A percentile compares a stretch with the other conserved stretches of the same genome.
phyloP scores from a whole-genome alignment of 441 rosid species.

The Euphorbia corollata region DNA sequence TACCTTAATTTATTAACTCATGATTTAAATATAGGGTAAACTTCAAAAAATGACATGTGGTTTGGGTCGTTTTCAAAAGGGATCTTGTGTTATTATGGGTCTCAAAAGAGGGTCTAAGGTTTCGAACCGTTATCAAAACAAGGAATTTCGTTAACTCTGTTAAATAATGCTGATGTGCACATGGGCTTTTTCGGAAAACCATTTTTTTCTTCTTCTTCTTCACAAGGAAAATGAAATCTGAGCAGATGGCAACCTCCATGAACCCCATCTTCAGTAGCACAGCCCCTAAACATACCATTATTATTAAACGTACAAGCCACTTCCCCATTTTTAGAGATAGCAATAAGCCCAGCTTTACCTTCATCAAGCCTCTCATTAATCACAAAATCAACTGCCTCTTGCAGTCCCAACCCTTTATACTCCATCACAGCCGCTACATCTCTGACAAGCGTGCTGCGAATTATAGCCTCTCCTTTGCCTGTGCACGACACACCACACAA shows the following conservation, averaged over 20 bases:
- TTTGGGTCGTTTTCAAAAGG: no score
- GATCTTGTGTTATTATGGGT: no score
- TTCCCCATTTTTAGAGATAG: slow-evolving; percentile 53
- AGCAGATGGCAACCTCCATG: slow-evolving; percentile 46
- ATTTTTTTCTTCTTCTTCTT: no score
- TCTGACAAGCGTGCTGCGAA: slow-evolving; percentile 72
- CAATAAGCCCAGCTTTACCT: slow-evolving; percentile 68
- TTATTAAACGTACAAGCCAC: slow-evolving; percentile 58
- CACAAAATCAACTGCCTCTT: slow-evolving; percentile 73
- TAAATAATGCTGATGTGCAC: no score
- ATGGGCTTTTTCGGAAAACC: no score
- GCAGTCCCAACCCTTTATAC: slow-evolving; percentile 66
- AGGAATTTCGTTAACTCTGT: no score
- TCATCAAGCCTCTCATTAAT: slow-evolving; percentile 64
- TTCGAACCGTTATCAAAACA: no score
- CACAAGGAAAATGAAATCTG: no score
- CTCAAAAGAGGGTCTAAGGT: no score
- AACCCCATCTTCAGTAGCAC: slow-evolving; percentile 53
- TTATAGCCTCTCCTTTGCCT: slow-evolving; percentile 93
- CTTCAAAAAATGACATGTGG: no score
- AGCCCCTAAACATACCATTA: slow-evolving; percentile 62
- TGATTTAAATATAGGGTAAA: no score
- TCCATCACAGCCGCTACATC: slow-evolving; percentile 96
- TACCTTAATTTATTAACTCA: no score
- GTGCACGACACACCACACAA: slow-evolving; percentile 85